Evolutionary conservation across 2,329 filamentous ascomycete species (phyloP).

Genomic region (Periconia macrospinosa): DNA sequence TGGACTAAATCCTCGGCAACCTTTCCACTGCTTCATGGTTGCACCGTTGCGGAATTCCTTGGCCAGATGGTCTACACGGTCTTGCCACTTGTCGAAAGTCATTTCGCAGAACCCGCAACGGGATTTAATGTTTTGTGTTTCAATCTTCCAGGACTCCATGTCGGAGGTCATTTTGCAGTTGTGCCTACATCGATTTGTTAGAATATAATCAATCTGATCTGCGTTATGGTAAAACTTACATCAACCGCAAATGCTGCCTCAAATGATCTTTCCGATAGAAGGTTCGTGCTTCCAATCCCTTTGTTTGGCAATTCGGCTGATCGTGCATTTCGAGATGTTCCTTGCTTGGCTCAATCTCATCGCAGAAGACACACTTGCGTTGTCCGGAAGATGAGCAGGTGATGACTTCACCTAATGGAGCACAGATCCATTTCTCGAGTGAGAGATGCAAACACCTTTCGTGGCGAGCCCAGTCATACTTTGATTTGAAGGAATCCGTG

Average conservation of each 20-base stretch:
- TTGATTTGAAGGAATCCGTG: slow-evolving; percentile 44
- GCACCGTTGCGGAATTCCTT: slow-evolving; percentile 58
- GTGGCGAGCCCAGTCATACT: slow-evolving; percentile 46
- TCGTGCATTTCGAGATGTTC: slow-evolving; percentile 64
- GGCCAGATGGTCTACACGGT: slow-evolving; percentile 56
- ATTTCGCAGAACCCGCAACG: slow-evolving; percentile 58
- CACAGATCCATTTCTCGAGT: slow-evolving; percentile 55
- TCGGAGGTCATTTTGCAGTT: slow-evolving; percentile 61
- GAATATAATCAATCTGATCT: background rate
- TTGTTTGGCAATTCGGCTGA: slow-evolving; percentile 66
- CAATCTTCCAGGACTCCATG: slow-evolving; percentile 68
- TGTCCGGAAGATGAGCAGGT: slow-evolving; percentile 59
- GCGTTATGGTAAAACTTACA: slow-evolving; percentile 32
- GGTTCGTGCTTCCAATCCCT: slow-evolving; percentile 63
- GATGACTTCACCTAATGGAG: slow-evolving; percentile 61
- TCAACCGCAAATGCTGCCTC: slow-evolving; percentile 62
- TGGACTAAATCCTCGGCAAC: slow-evolving; percentile 56
- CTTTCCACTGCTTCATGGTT: slow-evolving; percentile 58
- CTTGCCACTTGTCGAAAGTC: slow-evolving; percentile 54
- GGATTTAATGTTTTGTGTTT: slow-evolving; percentile 56
- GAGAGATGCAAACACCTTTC: slow-evolving; percentile 44
- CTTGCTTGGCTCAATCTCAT: slow-evolving; percentile 53
- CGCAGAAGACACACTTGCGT: slow-evolving; percentile 62
- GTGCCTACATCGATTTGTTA: slow-evolving; percentile 40
- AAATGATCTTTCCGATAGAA: slow-evolving; percentile 67